Conservation (phyloP, 495 filamentous ascomycete species). For the Hypoxylon intermedium region DNA sequence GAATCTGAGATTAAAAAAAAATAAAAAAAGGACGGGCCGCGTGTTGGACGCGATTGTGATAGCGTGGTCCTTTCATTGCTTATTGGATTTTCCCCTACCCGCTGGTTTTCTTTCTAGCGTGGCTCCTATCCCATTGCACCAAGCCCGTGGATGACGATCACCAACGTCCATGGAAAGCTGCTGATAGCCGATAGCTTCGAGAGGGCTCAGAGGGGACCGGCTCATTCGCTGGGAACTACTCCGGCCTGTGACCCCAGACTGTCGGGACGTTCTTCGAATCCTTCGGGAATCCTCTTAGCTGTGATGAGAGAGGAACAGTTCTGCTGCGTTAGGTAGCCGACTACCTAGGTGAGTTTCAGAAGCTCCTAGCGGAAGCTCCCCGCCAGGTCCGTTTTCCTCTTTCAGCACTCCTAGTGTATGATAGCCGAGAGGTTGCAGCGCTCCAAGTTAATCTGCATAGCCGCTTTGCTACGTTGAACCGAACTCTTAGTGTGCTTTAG, state of each 20-base stretch:
- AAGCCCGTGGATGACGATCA: no score
- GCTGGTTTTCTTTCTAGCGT: neutral
- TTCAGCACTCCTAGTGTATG: constrained; percentile 11
- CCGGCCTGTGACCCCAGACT: constrained; percentile 29
- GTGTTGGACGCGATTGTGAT: constrained; percentile 9
- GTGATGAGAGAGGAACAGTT: constrained; percentile 8
- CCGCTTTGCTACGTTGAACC: constrained; percentile 16
- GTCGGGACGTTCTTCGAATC: constrained; percentile 26
- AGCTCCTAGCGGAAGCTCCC: constrained; percentile 29
- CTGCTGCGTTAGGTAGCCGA: constrained; percentile 10
- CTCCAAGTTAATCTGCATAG: constrained; percentile 9
- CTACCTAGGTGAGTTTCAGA: constrained; percentile 30
- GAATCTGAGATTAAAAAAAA: constrained; percentile 15
- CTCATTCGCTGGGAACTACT: constrained; percentile 14
- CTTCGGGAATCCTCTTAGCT: constrained; percentile 17
- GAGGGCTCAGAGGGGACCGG: no score
- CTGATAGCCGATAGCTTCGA: no score
- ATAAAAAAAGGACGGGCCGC: constrained; percentile 22
- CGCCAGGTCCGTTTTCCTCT: constrained; percentile 20
- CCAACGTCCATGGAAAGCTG: no score
- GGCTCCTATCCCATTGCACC: no score
- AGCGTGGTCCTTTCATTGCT: constrained; percentile 11
- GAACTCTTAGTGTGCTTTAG: constrained; percentile 10
- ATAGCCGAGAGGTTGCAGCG: constrained; percentile 18
- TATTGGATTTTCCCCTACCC: constrained; percentile 6